These are phyloP conservation scores for Nakazawaea holstii DNA, from an alignment of 805 yeast species.

Conservation along the genomic window DNA sequence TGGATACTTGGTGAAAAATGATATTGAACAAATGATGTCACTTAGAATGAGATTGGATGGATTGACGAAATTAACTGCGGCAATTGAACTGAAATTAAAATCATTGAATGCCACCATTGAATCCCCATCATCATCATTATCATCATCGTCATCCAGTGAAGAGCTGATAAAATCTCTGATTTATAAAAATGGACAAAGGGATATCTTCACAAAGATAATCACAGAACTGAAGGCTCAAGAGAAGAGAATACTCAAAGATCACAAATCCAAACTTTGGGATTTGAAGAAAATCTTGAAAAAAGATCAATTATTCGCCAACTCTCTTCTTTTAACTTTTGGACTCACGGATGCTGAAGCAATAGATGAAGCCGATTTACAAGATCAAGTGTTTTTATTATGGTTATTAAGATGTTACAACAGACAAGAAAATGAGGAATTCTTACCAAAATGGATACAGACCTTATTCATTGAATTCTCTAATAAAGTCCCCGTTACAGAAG, in stretches of 20 bases:
- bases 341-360: conserved; percentile 49
- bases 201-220: conserved; percentile 31
- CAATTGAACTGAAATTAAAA: conserved; percentile 43
- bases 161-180: conserved; percentile 22
- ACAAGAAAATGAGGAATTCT: conserved; percentile 24
- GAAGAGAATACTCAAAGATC: conserved; percentile 30
- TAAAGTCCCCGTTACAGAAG: conserved; percentile 36
- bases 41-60: conserved; percentile 59
- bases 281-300: conserved; percentile 36
- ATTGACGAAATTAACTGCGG: conserved; percentile 45
- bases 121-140: neutral
- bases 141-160: neutral
- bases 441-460: conserved; percentile 48
- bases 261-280: conserved; percentile 28
- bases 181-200: conserved; percentile 37
- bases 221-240: conserved; percentile 36
- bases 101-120: conserved; percentile 21
- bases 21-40: conserved; percentile 39
- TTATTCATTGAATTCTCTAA: conserved; percentile 26
- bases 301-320: conserved; percentile 48
- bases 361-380: conserved; percentile 40
- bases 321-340: conserved; percentile 54
- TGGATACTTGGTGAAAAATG: conserved; percentile 43
- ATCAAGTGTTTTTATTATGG: conserved; percentile 59
- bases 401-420: conserved; percentile 53